Percentiles rank a stretch among this genome's conserved stretches.
Conservation (phyloP, 768 basidiomycete species). For the Mycena belliarum region DNA sequence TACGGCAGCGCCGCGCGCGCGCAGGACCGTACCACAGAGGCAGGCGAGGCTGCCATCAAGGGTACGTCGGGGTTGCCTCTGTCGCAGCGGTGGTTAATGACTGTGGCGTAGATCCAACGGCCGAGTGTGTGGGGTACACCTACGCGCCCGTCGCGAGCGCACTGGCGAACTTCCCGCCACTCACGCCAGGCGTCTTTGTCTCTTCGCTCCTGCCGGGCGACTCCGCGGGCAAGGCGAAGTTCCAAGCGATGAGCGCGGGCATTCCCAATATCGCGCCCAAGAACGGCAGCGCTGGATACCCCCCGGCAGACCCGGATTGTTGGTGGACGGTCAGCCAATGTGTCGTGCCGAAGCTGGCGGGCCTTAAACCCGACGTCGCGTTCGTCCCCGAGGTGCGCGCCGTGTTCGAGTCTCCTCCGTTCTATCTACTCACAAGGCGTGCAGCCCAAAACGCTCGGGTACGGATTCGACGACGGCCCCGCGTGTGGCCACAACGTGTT, state of each 20-base stretch:
- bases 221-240: conserved; percentile 38
- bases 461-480: conserved; percentile 66
- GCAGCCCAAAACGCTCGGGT: conserved; percentile 57
- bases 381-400: conserved; percentile 47
- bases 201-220: conserved; percentile 35
- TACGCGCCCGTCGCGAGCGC: conserved; percentile 37
- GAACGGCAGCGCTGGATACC: not conserved
- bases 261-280: conserved; percentile 53
- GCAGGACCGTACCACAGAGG: not conserved
- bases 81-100: too few species aligned
- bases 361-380: conserved; percentile 45
- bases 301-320: conserved; percentile 14
- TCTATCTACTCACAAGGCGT: conserved; percentile 25
- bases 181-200: conserved; percentile 46
- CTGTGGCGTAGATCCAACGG: conserved; percentile 16
- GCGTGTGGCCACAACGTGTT: conserved; percentile 66
- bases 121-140: conserved; percentile 46
- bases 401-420: too few species aligned
- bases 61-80: conserved; percentile 4
- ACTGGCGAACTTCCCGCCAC: conserved; percentile 42
- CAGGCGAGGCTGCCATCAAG: not conserved
- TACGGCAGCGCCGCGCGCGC: not conserved
- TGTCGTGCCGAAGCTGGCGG: conserved; percentile 44
- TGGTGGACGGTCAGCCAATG: conserved; percentile 50
- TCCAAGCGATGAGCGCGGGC: conserved; percentile 42